These are phyloP conservation scores for Rhodotorula kratochvilovae DNA, from an alignment of 768 basidiomycete genomes.

Conservation along the genomic window DNA sequence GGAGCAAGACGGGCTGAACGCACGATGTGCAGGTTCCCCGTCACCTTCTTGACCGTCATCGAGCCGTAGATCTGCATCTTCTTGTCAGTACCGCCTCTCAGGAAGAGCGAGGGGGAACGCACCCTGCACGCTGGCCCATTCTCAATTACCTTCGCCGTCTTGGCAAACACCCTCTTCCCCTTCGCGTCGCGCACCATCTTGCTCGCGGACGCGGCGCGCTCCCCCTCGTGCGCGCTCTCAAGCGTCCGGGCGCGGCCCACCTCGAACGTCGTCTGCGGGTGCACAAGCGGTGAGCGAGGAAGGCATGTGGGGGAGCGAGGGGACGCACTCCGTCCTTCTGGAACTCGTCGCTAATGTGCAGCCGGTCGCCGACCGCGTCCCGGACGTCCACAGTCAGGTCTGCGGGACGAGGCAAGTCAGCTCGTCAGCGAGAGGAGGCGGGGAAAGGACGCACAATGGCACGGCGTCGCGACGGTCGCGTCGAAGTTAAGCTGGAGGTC, in stretches of 20 bases:
- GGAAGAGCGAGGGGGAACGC: neutral
- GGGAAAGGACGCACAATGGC: constrained; percentile 64
- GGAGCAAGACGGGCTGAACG: neutral
- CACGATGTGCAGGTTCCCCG: constrained; percentile 80
- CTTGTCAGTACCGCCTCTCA: too few relatives aligned
- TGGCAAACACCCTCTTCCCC: constrained; percentile 54
- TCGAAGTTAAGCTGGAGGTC: constrained; percentile 85
- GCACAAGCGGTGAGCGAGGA: neutral
- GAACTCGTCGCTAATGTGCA: constrained; percentile 74
- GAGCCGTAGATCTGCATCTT: constrained; percentile 62
- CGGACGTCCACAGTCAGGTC: constrained; percentile 81
- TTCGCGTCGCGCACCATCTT: constrained; percentile 26
- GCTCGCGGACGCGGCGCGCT: constrained; percentile 12
- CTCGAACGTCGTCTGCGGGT: constrained; percentile 66
- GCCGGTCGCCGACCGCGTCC: constrained; percentile 86
- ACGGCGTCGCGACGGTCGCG: constrained; percentile 87
- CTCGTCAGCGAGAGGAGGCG: neutral
- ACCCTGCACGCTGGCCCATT: constrained; percentile 71
- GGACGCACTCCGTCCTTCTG: constrained; percentile 71
- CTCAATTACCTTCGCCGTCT: constrained; percentile 64
- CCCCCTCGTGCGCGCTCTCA: constrained; percentile 47
- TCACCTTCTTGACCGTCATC: constrained; percentile 79
- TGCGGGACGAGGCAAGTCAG: constrained; percentile 46
- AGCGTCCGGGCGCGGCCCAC: constrained; percentile 71
- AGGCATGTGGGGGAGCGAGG: neutral